Percentiles rank a stretch among this genome's conserved stretches.
These are phyloP conservation scores for Iberis pinnata DNA, from an alignment of 345 rosid genomes.

Conservation along the genomic window DNA sequence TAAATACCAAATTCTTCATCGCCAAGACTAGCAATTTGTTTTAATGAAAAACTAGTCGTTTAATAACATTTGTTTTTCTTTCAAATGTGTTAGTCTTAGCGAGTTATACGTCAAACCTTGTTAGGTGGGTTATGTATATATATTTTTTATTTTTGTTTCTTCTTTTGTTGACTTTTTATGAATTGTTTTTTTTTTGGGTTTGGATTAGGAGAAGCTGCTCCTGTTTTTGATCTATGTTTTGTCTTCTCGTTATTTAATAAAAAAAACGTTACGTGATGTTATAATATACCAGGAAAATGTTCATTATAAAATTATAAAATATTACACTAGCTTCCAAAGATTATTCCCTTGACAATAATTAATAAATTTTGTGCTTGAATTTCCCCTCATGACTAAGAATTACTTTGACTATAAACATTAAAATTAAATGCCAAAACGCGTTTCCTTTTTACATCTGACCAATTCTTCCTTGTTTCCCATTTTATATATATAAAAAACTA, in stretches of 20 bases:
- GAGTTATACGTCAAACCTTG: constrained; percentile 23
- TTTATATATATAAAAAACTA: background rate
- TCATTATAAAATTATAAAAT: too few relatives aligned
- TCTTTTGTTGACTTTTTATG: constrained; percentile 6
- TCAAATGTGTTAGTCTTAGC: background rate
- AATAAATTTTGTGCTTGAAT: background rate
- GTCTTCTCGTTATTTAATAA: too few relatives aligned
- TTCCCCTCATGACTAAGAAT: constrained; percentile 1
- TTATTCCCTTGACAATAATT: too few relatives aligned
- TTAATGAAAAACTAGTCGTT: too few relatives aligned
- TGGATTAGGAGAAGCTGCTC: too few relatives aligned
- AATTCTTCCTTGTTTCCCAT: background rate
- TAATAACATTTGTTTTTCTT: too few relatives aligned
- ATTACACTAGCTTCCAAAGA: too few relatives aligned
- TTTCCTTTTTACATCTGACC: constrained; percentile 8
- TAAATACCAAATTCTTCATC: constrained; percentile 12
- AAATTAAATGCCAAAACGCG: constrained; percentile 3
- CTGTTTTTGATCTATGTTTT: too few relatives aligned
- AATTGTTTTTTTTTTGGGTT: background rate
- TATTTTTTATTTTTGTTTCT: background rate
- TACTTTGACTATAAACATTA: constrained; percentile 10
- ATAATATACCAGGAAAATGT: too few relatives aligned
- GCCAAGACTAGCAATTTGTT: background rate
- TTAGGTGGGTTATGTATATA: constrained; percentile 15
- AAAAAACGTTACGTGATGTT: too few relatives aligned